phyloP scores from a whole-genome alignment of 305 asterid species.

The Plantago coronopus region DNA sequence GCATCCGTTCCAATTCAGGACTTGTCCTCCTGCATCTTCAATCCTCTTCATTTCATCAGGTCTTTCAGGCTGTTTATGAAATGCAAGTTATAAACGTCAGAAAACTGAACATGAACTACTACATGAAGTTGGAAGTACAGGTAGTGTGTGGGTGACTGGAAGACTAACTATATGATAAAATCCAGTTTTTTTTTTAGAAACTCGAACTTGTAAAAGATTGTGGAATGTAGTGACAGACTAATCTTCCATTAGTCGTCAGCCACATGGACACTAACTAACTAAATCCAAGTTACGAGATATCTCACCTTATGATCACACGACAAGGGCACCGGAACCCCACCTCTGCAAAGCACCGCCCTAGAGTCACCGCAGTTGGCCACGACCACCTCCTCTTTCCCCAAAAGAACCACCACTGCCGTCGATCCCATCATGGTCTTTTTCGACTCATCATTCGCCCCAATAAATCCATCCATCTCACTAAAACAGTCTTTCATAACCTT shows the following conservation, averaged over 20 bases:
- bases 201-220: too few species aligned
- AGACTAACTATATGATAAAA: too few species aligned
- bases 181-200: too few species aligned
- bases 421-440: slow-evolving; percentile 30
- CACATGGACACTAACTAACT: neutral
- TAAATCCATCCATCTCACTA: slow-evolving; percentile 38
- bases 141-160: too few species aligned
- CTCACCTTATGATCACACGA: slow-evolving; percentile 48
- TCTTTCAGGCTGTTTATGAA: slow-evolving; percentile 54
- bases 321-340: slow-evolving; percentile 36
- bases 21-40: slow-evolving; percentile 59
- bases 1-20: slow-evolving; percentile 57
- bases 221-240: too few species aligned
- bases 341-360: slow-evolving; percentile 52
- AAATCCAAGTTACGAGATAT: neutral
- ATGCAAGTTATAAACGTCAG: neutral
- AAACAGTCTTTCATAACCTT: slow-evolving; percentile 39
- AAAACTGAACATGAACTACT: neutral
- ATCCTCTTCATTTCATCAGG: slow-evolving; percentile 60
- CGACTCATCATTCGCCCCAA: slow-evolving; percentile 9
- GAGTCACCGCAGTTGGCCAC: slow-evolving; percentile 65
- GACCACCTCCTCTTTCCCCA: slow-evolving; percentile 46
- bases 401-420: slow-evolving; percentile 48
- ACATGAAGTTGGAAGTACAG: too few species aligned
- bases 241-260: neutral